Evolutionary conservation across 257 asterid genomes (phyloP).

Genomic region (Solanum neorickii): DNA sequence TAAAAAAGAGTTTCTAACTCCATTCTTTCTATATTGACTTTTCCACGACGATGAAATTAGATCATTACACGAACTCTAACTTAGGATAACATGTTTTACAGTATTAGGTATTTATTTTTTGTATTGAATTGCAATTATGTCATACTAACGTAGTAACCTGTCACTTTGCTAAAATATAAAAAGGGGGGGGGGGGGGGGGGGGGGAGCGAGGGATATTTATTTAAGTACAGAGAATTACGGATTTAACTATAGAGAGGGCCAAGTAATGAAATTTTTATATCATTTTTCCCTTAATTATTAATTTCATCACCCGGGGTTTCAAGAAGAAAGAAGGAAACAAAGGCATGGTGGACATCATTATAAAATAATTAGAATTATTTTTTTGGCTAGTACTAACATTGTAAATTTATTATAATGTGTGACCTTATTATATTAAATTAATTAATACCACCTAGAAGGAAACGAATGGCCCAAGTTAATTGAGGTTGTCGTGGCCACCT

Average conservation of each 20-base stretch:
- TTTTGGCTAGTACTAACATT: too few relatives aligned
- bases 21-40: fast-evolving
- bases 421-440: neutral
- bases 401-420: too few relatives aligned
- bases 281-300: neutral
- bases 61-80: neutral
- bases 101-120: neutral
- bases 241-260: neutral
- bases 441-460: neutral
- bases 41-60: too few relatives aligned
- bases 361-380: too few relatives aligned
- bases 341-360: too few relatives aligned
- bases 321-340: neutral
- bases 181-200: neutral
- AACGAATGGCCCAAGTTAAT: conserved; percentile 5
- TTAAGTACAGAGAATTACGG: neutral
- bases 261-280: neutral
- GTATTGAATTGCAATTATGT: neutral
- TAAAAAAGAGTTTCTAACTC: too few relatives aligned
- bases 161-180: neutral
- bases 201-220: neutral
- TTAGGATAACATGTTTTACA: neutral
- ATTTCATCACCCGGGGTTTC: neutral
- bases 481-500: conserved; percentile 21
- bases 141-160: neutral